Percentiles rank a stretch among this genome's conserved stretches.
phyloP scores from a whole-genome alignment of 192 early-diverging fungal species.

The Obelidium mucronatum region DNA sequence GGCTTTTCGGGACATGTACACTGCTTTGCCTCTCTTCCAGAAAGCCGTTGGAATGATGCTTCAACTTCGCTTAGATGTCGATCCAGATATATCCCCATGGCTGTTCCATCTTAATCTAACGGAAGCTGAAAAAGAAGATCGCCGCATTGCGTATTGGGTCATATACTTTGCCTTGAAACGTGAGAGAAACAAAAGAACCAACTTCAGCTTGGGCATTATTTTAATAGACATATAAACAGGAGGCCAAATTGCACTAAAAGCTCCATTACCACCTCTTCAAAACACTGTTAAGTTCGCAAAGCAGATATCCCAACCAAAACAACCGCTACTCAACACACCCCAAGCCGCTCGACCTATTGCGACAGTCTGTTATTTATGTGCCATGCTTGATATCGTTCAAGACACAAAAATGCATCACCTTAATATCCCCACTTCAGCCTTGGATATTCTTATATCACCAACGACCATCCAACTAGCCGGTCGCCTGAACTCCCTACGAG shows the following conservation, averaged over 20 bases:
- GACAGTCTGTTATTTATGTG: neutral
- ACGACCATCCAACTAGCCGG: neutral
- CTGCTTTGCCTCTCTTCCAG: neutral
- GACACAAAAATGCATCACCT: neutral
- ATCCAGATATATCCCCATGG: constrained; percentile 10
- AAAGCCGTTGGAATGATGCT: neutral
- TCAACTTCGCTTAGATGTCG: constrained; percentile 2
- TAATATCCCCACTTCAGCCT: neutral
- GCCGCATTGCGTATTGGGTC: constrained; percentile 8
- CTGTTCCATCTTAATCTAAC: neutral
- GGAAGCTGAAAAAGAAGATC: constrained; percentile 8
- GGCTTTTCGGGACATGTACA: neutral
- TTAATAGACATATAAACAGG: too few species aligned
- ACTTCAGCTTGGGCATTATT: too few species aligned
- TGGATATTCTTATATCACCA: neutral
- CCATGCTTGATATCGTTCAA: neutral
- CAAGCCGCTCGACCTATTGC: neutral
- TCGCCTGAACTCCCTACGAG: neutral
- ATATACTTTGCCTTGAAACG: constrained; percentile 3
- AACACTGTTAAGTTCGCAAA: too few species aligned
- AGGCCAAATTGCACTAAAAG: too few species aligned
- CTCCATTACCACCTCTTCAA: too few species aligned
- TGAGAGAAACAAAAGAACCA: too few species aligned
- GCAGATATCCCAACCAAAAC: too few species aligned
- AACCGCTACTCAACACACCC: neutral